Percentiles rank a stretch among this genome's conserved stretches.
phyloP scores from a whole-genome alignment of 768 basidiomycete genomes.

The Leccinum barrowsii region DNA sequence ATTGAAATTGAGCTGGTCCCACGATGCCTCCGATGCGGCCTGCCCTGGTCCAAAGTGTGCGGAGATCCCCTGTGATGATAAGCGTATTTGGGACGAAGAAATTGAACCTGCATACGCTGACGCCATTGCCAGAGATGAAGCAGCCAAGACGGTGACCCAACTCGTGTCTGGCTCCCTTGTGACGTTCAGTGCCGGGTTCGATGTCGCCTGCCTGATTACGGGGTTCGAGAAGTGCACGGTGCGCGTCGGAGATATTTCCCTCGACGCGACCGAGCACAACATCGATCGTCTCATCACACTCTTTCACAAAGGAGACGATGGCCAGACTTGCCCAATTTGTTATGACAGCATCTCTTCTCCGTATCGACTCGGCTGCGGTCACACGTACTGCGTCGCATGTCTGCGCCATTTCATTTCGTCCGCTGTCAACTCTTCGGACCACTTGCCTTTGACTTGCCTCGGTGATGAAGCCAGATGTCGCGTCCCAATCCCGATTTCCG shows the following conservation, averaged over 20 bases:
- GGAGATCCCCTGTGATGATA: constrained; percentile 15
- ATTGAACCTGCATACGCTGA: constrained; percentile 1
- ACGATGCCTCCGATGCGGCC: constrained; percentile 9
- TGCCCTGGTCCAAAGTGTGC: constrained; percentile 22
- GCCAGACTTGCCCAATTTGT: constrained; percentile 51
- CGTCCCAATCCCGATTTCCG: constrained; percentile 47
- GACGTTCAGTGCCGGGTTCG: constrained; percentile 47
- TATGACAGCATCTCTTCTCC: constrained; percentile 41
- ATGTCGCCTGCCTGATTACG: constrained; percentile 41
- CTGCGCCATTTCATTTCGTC: constrained; percentile 54
- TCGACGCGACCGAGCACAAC: constrained; percentile 36
- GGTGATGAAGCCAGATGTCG: constrained; percentile 61
- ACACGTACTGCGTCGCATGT: constrained; percentile 63
- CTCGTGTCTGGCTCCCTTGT: constrained; percentile 47
- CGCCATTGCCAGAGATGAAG: constrained; percentile 34
- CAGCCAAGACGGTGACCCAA: constrained; percentile 38
- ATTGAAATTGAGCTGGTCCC: neutral
- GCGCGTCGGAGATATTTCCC: constrained; percentile 44
- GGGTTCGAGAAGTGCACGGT: constrained; percentile 54
- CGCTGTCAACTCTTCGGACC: constrained; percentile 44
- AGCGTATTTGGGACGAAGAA: neutral
- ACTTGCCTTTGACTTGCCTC: constrained; percentile 67
- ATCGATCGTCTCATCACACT: constrained; percentile 44
- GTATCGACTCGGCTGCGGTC: constrained; percentile 57
- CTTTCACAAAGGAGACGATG: constrained; percentile 28